These are phyloP conservation scores for Trametes maxima DNA, from an alignment of 768 basidiomycete genomes.

Conservation along the genomic window DNA sequence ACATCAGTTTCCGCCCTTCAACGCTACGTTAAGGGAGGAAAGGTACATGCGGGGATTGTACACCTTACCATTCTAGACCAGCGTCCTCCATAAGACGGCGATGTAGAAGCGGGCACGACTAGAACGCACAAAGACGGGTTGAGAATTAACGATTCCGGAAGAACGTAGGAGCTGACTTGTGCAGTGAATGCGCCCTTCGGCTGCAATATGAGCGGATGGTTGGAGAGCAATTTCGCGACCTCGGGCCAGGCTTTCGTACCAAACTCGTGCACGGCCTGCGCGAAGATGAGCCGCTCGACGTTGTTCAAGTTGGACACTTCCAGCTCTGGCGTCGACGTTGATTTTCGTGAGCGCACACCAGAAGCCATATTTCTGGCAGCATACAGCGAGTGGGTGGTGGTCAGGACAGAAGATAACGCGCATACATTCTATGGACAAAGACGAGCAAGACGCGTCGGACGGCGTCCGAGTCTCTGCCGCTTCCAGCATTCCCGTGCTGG, in stretches of 20 bases:
- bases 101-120: conserved; percentile 75
- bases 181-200: conserved; percentile 69
- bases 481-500: too few relatives aligned
- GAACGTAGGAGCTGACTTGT: conserved; percentile 46
- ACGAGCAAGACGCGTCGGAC: neutral
- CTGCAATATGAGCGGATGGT: conserved; percentile 68
- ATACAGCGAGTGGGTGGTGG: neutral
- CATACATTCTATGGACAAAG: conserved; percentile 10
- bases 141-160: neutral
- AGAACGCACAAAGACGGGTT: conserved; percentile 26
- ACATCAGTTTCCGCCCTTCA: conserved; percentile 52
- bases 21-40: neutral
- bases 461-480: neutral
- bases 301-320: conserved; percentile 32
- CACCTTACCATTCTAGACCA: conserved; percentile 59
- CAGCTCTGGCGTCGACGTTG: conserved; percentile 13
- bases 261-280: conserved; percentile 85
- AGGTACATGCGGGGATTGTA: conserved; percentile 3
- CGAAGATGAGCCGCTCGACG: conserved; percentile 77
- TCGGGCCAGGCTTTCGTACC: conserved; percentile 70
- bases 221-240: conserved; percentile 65
- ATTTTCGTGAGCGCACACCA: conserved; percentile 14
- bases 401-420: neutral
- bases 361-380: conserved; percentile 18
- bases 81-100: conserved; percentile 68